phyloP scores from a whole-genome alignment of 2,329 filamentous ascomycete genomes.

The Pseudogymnoascus sp. region DNA sequence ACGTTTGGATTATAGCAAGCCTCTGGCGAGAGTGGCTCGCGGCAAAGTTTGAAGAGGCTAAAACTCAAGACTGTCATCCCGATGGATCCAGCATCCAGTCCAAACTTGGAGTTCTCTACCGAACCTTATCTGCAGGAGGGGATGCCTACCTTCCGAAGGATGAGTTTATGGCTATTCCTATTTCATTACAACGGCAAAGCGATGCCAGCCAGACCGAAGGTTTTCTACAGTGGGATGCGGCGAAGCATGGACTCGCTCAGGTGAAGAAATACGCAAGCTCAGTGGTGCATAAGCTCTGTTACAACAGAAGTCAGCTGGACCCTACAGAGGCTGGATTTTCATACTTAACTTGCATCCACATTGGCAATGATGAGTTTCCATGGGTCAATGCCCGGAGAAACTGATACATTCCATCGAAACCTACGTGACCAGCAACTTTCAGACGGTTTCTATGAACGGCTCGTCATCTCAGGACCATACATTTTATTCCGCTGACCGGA shows the following conservation, averaged over 20 bases:
- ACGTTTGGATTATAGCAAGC: constrained; percentile 18
- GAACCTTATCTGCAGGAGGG: constrained; percentile 17
- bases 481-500: neutral
- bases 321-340: constrained; percentile 16
- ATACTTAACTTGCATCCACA: constrained; percentile 22
- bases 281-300: constrained; percentile 15
- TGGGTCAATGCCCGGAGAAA: constrained; percentile 12
- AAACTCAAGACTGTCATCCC: neutral
- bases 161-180: constrained; percentile 1
- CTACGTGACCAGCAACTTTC: neutral
- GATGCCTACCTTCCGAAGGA: constrained; percentile 20
- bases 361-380: constrained; percentile 20
- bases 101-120: constrained; percentile 17
- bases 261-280: constrained; percentile 21
- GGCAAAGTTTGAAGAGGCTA: neutral
- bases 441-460: neutral
- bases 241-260: constrained; percentile 16
- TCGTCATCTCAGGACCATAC: too few relatives aligned
- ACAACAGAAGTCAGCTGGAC: constrained; percentile 21
- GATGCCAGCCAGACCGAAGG: constrained; percentile 4
- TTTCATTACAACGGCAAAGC: neutral
- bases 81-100: neutral
- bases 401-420: neutral
- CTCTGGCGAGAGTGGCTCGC: constrained; percentile 24
- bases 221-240: neutral